Conservation (phyloP, 164 flowering plant genomes). For the Echeveria elegans region DNA sequence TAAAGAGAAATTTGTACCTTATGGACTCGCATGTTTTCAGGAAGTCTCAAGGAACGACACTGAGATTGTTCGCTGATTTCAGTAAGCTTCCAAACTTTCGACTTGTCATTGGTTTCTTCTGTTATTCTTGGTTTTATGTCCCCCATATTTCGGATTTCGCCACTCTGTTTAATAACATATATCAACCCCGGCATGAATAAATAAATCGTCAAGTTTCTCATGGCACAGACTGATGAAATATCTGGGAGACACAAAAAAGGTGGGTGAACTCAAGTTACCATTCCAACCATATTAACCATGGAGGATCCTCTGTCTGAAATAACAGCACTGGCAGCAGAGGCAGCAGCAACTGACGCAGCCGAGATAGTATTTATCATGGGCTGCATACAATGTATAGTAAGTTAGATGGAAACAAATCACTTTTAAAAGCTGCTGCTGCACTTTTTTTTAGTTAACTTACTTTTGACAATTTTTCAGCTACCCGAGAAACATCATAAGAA, state of each 20-base stretch:
- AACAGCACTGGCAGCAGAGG: constrained; percentile 46
- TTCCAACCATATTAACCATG: constrained; percentile 41
- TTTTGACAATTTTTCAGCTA: constrained; percentile 44
- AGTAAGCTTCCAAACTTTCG: constrained; percentile 74
- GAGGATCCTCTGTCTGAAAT: constrained; percentile 54
- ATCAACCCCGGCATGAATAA: too few relatives aligned
- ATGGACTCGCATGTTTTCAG: constrained; percentile 39
- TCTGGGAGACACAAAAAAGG: background rate
- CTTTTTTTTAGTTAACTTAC: constrained; percentile 16
- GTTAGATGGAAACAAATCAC: background rate
- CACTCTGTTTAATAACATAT: constrained; percentile 29
- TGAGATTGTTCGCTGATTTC: constrained; percentile 62
- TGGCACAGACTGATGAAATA: background rate
- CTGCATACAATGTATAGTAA: constrained; percentile 26
- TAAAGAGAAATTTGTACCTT: constrained; percentile 31
- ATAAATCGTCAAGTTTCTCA: background rate
- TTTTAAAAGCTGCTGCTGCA: background rate
- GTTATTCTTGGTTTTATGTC: constrained; percentile 60
- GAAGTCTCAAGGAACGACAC: constrained; percentile 55
- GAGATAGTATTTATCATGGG: constrained; percentile 48
- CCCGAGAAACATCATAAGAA: constrained; percentile 48
- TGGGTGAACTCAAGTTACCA: constrained; percentile 30
- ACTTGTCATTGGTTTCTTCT: constrained; percentile 62
- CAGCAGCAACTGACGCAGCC: constrained; percentile 30
- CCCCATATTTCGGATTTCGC: constrained; percentile 47